These are phyloP conservation scores for Scolecobasidium constrictum DNA, from an alignment of 2,329 filamentous ascomycete genomes.

Conservation along the genomic window DNA sequence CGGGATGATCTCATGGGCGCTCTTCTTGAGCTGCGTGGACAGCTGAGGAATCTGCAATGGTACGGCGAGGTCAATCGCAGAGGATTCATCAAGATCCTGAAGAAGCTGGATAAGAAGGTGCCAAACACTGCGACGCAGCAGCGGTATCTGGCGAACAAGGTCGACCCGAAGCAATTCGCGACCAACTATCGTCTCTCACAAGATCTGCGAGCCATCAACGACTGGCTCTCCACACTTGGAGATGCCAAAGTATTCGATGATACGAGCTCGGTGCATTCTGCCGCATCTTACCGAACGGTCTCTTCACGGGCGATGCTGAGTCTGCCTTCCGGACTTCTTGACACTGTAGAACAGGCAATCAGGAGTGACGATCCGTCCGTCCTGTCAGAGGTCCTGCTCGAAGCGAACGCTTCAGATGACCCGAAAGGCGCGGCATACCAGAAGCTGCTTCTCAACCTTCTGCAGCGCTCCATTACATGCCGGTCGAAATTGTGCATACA, in stretches of 20 bases:
- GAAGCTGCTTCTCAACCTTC: constrained; percentile 62
- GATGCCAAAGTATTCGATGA: constrained; percentile 72
- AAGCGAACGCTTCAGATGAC: constrained; percentile 43
- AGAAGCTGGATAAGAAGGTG: constrained; percentile 96
- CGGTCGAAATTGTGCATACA: constrained; percentile 59
- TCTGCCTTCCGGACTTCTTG: constrained; percentile 56
- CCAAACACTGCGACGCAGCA: constrained; percentile 63
- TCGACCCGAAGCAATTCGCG: constrained; percentile 79
- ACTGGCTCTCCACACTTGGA: constrained; percentile 75
- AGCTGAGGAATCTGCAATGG: constrained; percentile 88
- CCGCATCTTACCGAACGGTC: constrained; percentile 62
- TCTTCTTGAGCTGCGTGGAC: constrained; percentile 75
- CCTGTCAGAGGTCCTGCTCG: constrained; percentile 45
- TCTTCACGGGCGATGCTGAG: constrained; percentile 66
- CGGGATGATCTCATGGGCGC: constrained; percentile 84
- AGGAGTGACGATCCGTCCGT: constrained; percentile 52
- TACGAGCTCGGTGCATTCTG: constrained; percentile 56
- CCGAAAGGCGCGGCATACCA: constrained; percentile 43
- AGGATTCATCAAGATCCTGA: constrained; percentile 96
- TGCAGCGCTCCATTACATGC: constrained; percentile 66
- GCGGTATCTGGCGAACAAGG: constrained; percentile 80
- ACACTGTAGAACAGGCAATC: constrained; percentile 62
- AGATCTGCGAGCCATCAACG: constrained; percentile 64
- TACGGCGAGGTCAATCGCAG: constrained; percentile 94
- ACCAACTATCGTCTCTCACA: constrained; percentile 53